Evolutionary conservation across 345 rosid genomes (phyloP).

Genomic region (Pugionium cornutum): DNA sequence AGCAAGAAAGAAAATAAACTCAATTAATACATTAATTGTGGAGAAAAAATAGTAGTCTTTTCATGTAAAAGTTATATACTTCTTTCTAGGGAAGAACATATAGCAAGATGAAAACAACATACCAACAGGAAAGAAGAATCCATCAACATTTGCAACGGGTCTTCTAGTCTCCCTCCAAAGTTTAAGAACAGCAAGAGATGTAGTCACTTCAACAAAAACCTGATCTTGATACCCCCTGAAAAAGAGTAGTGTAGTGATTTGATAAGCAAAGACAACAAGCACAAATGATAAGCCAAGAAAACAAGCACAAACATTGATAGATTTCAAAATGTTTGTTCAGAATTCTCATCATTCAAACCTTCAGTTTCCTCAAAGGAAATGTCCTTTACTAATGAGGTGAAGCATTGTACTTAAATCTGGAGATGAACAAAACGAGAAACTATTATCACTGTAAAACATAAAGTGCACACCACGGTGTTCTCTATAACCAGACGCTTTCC

Average conservation of each 20-base stretch:
- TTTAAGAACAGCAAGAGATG: conserved; percentile 29
- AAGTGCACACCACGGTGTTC: conserved; percentile 56
- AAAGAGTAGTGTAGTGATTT: background rate
- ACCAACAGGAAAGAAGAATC: conserved; percentile 26
- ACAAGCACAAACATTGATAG: conserved; percentile 9
- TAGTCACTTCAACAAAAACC: conserved; percentile 55
- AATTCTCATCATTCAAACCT: conserved; percentile 46
- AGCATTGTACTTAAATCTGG: conserved; percentile 81
- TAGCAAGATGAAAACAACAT: background rate
- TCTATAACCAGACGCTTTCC: conserved; percentile 79
- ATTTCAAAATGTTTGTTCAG: background rate
- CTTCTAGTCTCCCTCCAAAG: conserved; percentile 19
- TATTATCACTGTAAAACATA: background rate
- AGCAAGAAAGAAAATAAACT: background rate
- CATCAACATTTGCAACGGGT: conserved; percentile 36
- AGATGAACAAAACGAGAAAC: conserved; percentile 19
- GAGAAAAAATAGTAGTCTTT: background rate
- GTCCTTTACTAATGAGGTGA: conserved; percentile 81
- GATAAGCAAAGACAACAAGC: conserved; percentile 32
- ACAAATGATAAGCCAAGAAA: conserved; percentile 34
- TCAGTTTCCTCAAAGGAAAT: conserved; percentile 76
- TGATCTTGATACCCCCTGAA: conserved; percentile 82
- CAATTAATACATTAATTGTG: background rate
- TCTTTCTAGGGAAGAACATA: background rate
- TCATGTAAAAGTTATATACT: background rate